Evolutionary conservation across 2,329 filamentous ascomycete species (phyloP).

Genomic region (Fusarium gaditjirri): DNA sequence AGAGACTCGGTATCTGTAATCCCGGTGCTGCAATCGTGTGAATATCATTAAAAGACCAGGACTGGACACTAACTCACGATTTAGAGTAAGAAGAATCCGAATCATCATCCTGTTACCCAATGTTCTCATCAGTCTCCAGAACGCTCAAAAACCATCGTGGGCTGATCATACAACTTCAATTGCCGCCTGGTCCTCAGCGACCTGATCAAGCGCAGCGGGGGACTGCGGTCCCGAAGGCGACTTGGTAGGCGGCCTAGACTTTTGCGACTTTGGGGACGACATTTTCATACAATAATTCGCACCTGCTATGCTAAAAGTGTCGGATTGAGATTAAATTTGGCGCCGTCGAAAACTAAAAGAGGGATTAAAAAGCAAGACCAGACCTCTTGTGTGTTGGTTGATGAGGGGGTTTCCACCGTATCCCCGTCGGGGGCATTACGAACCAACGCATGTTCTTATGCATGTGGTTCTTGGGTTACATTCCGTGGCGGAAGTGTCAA

Average conservation of each 20-base stretch:
- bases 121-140: not conserved
- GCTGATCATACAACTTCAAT: slow-evolving; percentile 25
- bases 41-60: fast-evolving
- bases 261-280: slow-evolving; percentile 16
- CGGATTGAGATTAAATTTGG: not conserved
- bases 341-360: not conserved
- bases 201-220: not conserved
- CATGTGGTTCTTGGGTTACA: not conserved
- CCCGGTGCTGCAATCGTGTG: not conserved
- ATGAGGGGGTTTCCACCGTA: not conserved
- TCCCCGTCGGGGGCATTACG: not conserved
- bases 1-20: slow-evolving; percentile 37
- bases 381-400: not conserved
- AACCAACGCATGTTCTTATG: not conserved
- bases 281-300: slow-evolving; percentile 4
- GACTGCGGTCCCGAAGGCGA: not conserved
- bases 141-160: fast-evolving
- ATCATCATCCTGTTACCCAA: slow-evolving; percentile 10
- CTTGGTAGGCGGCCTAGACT: not conserved
- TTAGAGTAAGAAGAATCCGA: slow-evolving; percentile 30
- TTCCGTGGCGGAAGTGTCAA: not conserved
- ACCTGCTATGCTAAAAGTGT: not conserved
- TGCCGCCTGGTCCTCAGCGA: not conserved
- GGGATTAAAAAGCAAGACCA: not conserved
- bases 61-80: not conserved